Base-by-base conservation (phyloP, 1,284 basidiomycete species). In the Filobasidium uniguttulatum region DNA sequence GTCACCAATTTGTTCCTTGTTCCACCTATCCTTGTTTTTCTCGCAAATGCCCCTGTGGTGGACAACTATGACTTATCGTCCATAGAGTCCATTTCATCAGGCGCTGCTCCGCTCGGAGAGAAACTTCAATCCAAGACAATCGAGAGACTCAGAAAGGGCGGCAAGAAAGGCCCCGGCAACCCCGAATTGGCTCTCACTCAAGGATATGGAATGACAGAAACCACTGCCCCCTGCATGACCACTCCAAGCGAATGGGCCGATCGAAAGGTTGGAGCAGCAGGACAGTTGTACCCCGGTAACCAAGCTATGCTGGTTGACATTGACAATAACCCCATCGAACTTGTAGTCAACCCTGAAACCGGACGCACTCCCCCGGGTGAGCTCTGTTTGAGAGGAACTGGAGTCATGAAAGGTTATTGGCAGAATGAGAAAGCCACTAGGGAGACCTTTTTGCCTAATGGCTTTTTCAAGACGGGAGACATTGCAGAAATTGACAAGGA, bases 401-500 rank as follows among this genome's bases (percentile, higher is more conserved):
- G 71, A 2, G 73, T 89, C 46, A 88, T 88, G 84, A 86, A 85
- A 77, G 72, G 72, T 3, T 76, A 75, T 58, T 65, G 71, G 56
- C 80, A 80, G 60, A 84, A 86, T 55, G 66, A 69, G 0, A 65
- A 67, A 15, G 83, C 84, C 8, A 88, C 83, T 0, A 64, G 65
- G 10, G 73, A 77, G 10, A 66, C 78, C 4, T 81, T 87, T 56
- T 35, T 22, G 15, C 79, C 83, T 51, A 41, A 20, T 5, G 17
- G 25, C 10, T 89, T 82, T 82, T 82, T 86, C 73, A 85, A 83
- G 72, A 88, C 84, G 0, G 85, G 85, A 1, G 85, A 89, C 64
- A 75, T 87, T 44, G 79, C 75, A 0, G 37, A 46, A 22, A 48
- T 46, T 12, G 48, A 48, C 56, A 57, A 65, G 3, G 77, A 85